These are phyloP conservation scores for Escallonia herrerae DNA, from an alignment of 129 eudicot species.

Conservation along the genomic window DNA sequence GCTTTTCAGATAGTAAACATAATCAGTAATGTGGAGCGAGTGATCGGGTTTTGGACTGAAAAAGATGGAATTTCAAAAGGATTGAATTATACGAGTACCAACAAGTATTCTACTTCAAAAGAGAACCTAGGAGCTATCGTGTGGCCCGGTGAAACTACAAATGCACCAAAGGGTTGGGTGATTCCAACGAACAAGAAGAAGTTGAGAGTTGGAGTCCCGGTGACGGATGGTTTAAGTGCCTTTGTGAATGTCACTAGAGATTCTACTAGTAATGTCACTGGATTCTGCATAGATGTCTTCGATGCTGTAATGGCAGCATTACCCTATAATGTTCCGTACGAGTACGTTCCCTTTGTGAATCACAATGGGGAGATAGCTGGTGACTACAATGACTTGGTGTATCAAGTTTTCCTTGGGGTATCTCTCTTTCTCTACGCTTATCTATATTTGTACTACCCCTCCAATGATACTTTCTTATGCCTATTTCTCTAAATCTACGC, in stretches of 20 bases:
- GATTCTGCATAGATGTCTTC: conserved; percentile 37
- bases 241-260: neutral
- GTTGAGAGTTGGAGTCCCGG: conserved; percentile 22
- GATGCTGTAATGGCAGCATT: conserved; percentile 18
- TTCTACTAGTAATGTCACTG: no score
- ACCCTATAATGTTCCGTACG: conserved; percentile 24
- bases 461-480: no score
- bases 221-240: neutral
- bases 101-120: neutral
- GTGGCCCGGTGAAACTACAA: conserved; percentile 24
- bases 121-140: conserved; percentile 3
- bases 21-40: conserved; percentile 4
- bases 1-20: conserved; percentile 10
- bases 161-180: conserved; percentile 23
- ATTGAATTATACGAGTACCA: neutral
- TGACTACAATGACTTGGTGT: conserved; percentile 12
- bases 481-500: no score
- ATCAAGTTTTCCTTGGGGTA: conserved; percentile 21
- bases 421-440: neutral
- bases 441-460: no score
- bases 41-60: conserved; percentile 19
- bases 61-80: conserved; percentile 11
- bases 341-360: conserved; percentile 21
- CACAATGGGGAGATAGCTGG: conserved; percentile 1
- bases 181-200: conserved; percentile 16